Evolutionary conservation across 441 rosid species (phyloP), one percentile per base, ranked within the genome.

Genomic region (Jatropha multifida): DNA sequence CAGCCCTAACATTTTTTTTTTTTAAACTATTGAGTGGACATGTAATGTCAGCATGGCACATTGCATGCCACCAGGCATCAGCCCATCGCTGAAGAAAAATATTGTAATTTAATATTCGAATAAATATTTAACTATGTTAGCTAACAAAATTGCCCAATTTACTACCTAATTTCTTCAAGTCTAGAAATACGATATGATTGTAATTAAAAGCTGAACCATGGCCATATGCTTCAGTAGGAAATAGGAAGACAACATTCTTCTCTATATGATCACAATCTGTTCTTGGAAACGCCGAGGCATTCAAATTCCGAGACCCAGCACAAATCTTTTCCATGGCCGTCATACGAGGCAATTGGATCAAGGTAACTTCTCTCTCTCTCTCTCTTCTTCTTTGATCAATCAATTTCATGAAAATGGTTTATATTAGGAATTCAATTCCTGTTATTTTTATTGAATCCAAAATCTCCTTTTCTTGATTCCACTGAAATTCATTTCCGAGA

Each of bases 321-420:
- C 27, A 32, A 2, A 0, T 23, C 48, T 20, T 27, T 17, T 38
- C 20, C 52, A 85, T 88, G 85, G 81, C 87, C 67, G 73, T 67
- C 7, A 68, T 74, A 60, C 68, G 73, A 77, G 92, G 92, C 79
- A 84, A 83, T 72, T 90, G 94, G 95, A 61, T 86, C 78, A 89
- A 89, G 95, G 95, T 89, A 66, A 49, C 73, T 32, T 83, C 71
- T 68, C 66, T 56, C 6, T 2, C 18, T 59, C 7, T 67, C 32
- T 32, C 32, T 27, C 2, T n/a, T n/a, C 12, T 51, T 20, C 11
- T n/a, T 23, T 56, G 41, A 27, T 48, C 17, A 7, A 15, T 20
- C 6, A 51, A 26, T 20, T 15, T 58, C 37, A 3, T 18, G 32
- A 1, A 11, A 15, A 1, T 37, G 13, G 9, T 32, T 32, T 2